These are phyloP conservation scores for Russula ochroleuca DNA, from an alignment of 768 basidiomycete species.

Conservation along the genomic window DNA sequence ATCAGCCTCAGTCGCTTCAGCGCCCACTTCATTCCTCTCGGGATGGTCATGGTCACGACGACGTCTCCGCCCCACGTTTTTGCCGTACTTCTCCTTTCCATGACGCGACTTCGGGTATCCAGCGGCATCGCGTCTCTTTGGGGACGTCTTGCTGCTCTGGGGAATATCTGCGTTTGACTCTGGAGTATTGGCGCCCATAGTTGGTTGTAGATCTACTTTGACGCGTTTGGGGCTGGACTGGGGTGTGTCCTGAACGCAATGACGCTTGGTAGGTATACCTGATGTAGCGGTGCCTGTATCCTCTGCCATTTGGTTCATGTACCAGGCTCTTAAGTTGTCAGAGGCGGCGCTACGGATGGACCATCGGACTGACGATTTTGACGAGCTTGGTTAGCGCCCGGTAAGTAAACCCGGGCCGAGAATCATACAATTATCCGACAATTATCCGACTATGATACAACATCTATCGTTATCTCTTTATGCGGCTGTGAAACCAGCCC, in stretches of 20 bases:
- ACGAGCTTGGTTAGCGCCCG: too few relatives aligned
- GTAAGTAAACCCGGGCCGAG: too few relatives aligned
- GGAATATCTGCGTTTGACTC: background rate
- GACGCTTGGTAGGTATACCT: slow-evolving; percentile 12
- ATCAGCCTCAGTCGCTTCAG: slow-evolving; percentile 3
- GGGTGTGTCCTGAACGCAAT: slow-evolving; percentile 2
- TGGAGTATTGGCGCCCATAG: background rate
- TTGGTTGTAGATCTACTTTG: slow-evolving; percentile 15
- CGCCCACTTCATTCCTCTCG: slow-evolving; percentile 33
- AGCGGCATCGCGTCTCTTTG: slow-evolving; percentile 31
- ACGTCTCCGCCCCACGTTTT: slow-evolving; percentile 40
- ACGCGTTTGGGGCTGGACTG: slow-evolving; percentile 22
- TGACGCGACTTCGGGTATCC: slow-evolving; percentile 35
- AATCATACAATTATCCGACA: too few relatives aligned
- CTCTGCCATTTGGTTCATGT: slow-evolving; percentile 1
- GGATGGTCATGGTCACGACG: slow-evolving; percentile 36
- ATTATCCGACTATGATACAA: slow-evolving; percentile 42
- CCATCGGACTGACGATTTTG: background rate
- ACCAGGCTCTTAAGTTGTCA: background rate
- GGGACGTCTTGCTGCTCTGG: slow-evolving; percentile 15
- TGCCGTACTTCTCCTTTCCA: slow-evolving; percentile 39
- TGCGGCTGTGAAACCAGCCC: too few relatives aligned
- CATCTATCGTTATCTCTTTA: slow-evolving; percentile 13
- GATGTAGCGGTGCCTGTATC: background rate
- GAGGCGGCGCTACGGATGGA: background rate